These are phyloP conservation scores for Davidsoniella neocaledoniae DNA, from an alignment of 2,329 filamentous ascomycete genomes.

Conservation along the genomic window DNA sequence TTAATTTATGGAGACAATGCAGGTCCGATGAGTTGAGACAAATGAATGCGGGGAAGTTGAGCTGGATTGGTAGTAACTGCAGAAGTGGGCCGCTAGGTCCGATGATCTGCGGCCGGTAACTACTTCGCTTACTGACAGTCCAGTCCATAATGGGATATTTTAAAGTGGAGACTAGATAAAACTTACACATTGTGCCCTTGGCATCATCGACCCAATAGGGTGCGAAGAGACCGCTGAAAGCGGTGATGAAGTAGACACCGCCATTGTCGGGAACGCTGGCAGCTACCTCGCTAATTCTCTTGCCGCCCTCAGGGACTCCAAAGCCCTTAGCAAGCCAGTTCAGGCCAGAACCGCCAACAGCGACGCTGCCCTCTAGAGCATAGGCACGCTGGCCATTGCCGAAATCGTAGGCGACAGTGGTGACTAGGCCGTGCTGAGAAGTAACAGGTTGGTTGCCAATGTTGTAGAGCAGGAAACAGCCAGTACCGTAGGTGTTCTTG, in stretches of 20 bases:
- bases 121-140: constrained; percentile 4
- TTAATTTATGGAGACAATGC: background rate
- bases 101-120: too few relatives aligned
- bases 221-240: constrained; percentile 79
- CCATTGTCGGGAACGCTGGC: constrained; percentile 51
- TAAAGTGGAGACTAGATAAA: background rate
- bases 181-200: constrained; percentile 64
- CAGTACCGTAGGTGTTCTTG: constrained; percentile 85
- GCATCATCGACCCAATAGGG: constrained; percentile 94
- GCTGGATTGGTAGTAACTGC: background rate
- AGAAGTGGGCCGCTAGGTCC: background rate
- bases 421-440: constrained; percentile 64
- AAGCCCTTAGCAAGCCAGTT: constrained; percentile 56
- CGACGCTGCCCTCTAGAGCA: constrained; percentile 69
- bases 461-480: constrained; percentile 80
- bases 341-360: constrained; percentile 64
- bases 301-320: constrained; percentile 17
- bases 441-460: constrained; percentile 73
- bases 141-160: background rate
- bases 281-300: constrained; percentile 25
- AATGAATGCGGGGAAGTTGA: constrained; percentile 1
- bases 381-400: constrained; percentile 46
- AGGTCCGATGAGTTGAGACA: too few relatives aligned
- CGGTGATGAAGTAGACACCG: constrained; percentile 74
- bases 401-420: constrained; percentile 79